Evolutionary conservation across 129 eudicot species (phyloP), one percentile per base, ranked within the genome.

Genomic region (Apium graveolens): DNA sequence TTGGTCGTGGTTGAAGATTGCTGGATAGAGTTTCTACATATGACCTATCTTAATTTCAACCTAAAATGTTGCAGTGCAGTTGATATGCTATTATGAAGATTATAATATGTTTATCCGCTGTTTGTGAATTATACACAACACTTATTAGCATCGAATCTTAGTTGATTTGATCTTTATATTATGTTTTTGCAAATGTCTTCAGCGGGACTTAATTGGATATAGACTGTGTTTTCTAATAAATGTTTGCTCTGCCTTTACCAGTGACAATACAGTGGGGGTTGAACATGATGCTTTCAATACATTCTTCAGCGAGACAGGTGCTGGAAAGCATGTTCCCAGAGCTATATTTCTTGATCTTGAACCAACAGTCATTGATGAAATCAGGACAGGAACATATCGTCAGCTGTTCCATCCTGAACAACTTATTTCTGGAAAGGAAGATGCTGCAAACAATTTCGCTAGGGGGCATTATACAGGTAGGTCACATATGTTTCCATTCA

Each of bases 371-470:
- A 75, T 75, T 29, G 78, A 75, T 75, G 78, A 75, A 75, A 55
- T 44, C 8, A 75, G 78, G 65, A 45, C 78, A 46, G 60, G 78
- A 27, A 34, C 63, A 0, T 75, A 75, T 12, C 78, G 78, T 55
- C 78, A 75, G 78, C 65, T 75, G 53, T 75, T 75, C 78, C 78
- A 75, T 48, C 78, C 78, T 46, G 78, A 75, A 75, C 78, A 75
- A 26, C 76, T 73, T 31, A 75, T 75, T 21, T 75, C 78, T 17
- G 60, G 62, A 75, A 75, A 75, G 29, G 63, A 75, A 75, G 78
- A 75, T 46, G 60, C 60, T 31, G 78, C 78, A 16, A 75, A 75
- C 53, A 75, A 75, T 46, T 75, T 75, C 32, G 78, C 63, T 7
- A 48, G 63, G 43, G 78, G 78, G 51, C 76, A 73, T 45, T 73